Evolutionary conservation across 768 basidiomycete genomes (phyloP).

Genomic region (Nevesoporus exiguus): DNA sequence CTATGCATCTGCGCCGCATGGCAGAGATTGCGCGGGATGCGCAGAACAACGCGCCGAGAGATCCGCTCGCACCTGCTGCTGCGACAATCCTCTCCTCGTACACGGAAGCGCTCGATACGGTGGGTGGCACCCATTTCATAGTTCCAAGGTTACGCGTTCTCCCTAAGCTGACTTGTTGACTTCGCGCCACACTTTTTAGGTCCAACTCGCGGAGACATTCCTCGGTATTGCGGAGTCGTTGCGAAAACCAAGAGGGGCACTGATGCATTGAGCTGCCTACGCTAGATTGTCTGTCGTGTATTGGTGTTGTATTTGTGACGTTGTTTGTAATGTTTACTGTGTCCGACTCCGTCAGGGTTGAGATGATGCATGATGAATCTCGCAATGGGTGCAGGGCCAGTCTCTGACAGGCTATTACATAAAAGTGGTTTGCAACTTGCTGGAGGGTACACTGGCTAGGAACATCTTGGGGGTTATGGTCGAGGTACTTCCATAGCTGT

Average conservation of each 20-base stretch:
- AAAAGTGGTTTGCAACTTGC: no score
- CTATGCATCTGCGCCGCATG: conserved; percentile 43
- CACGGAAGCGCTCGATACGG: conserved; percentile 49
- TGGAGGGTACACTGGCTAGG: no score
- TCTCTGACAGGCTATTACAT: no score
- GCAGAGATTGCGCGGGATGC: conserved; percentile 47
- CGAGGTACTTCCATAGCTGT: no score
- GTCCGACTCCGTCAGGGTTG: background rate
- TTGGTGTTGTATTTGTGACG: background rate
- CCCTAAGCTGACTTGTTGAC: background rate
- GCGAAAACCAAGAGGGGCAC: conserved; percentile 50
- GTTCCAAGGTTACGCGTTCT: no score
- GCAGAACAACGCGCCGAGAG: conserved; percentile 42
- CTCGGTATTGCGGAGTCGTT: conserved; percentile 55
- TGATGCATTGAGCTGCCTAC: conserved; percentile 32
- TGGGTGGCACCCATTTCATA: conserved; percentile 10
- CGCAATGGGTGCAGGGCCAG: no score
- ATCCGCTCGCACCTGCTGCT: conserved; percentile 34
- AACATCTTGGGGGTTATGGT: no score
- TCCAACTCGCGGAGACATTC: conserved; percentile 56
- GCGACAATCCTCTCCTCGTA: conserved; percentile 44
- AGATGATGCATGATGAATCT: no score
- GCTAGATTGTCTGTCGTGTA: background rate
- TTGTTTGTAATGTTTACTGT: background rate
- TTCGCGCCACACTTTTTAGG: conserved; percentile 29